Conservation (phyloP, 2,329 filamentous ascomycete genomes). For the Bertia moriformis region DNA sequence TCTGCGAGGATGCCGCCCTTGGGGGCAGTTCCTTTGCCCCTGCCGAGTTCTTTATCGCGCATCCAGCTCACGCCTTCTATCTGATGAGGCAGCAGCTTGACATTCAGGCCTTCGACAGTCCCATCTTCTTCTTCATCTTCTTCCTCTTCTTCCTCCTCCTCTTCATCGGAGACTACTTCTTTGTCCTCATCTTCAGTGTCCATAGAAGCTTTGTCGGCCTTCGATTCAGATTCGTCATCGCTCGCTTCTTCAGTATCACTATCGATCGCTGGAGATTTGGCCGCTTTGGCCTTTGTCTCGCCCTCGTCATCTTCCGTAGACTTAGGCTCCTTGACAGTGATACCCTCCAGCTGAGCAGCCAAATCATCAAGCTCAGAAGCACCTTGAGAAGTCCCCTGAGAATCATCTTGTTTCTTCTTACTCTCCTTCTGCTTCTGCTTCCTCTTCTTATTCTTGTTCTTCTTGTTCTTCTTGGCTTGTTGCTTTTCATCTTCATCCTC, state of each 20-base stretch:
- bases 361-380: conserved; percentile 19
- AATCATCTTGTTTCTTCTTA: conserved; percentile 20
- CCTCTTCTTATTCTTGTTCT: background rate
- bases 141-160: conserved; percentile 21
- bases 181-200: conserved; percentile 70
- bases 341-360: conserved; percentile 22
- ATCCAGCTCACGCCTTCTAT: conserved; percentile 92
- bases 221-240: conserved; percentile 47
- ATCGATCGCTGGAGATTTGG: background rate
- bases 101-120: conserved; percentile 56
- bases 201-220: conserved; percentile 67
- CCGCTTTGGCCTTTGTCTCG: background rate
- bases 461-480: conserved; percentile 8
- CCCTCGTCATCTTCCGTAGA: background rate
- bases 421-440: conserved; percentile 15
- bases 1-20: conserved; percentile 92
- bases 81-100: conserved; percentile 84
- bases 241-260: too few relatives aligned
- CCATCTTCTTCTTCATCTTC: conserved; percentile 40
- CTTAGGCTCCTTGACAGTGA: conserved; percentile 18
- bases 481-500: conserved; percentile 20
- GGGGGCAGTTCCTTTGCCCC: conserved; percentile 59
- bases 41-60: conserved; percentile 81
- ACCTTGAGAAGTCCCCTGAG: conserved; percentile 3
- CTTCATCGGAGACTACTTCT: conserved; percentile 42